Evolutionary conservation across 1,139 yeast species (phyloP).

Genomic region (Geotrichum siamense): DNA sequence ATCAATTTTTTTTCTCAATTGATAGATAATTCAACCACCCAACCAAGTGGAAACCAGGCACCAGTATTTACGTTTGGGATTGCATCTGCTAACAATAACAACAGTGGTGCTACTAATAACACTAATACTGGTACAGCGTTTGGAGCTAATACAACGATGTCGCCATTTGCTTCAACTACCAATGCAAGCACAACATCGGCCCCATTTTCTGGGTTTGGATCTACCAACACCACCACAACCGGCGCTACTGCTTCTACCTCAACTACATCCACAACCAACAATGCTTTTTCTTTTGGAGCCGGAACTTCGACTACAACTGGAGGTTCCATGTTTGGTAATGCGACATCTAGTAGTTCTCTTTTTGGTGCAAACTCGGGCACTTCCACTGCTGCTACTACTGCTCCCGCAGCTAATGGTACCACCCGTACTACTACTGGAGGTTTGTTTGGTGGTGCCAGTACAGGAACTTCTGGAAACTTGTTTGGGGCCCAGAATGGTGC

Average conservation of each 20-base stretch:
- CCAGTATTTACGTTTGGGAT: too few species aligned
- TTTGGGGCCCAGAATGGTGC: slow-evolving; percentile 12
- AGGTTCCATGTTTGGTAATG: background rate
- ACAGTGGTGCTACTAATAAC: too few species aligned
- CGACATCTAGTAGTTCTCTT: background rate
- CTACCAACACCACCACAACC: slow-evolving; percentile 10
- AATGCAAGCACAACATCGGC: background rate
- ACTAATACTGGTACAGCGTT: too few species aligned
- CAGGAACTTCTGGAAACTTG: slow-evolving; percentile 9
- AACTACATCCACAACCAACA: slow-evolving; percentile 7
- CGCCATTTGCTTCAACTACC: slow-evolving; percentile 3
- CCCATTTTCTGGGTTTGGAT: slow-evolving; percentile 2
- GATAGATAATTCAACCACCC: too few species aligned
- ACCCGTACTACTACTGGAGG: slow-evolving; percentile 8
- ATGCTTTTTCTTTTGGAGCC: background rate
- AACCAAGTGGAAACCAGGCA: too few species aligned
- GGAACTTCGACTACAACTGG: background rate
- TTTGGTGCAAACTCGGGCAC: slow-evolving; percentile 14
- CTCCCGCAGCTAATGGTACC: slow-evolving; percentile 13
- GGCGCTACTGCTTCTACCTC: background rate
- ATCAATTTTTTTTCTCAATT: too few species aligned
- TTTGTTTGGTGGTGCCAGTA: slow-evolving; percentile 19
- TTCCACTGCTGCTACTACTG: slow-evolving; percentile 5
- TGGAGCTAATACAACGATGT: too few species aligned
- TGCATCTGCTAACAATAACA: too few species aligned